Evolutionary conservation across 306 rosid species (phyloP), one percentile per base, ranked within the genome.

Genomic region (Corylus americana): DNA sequence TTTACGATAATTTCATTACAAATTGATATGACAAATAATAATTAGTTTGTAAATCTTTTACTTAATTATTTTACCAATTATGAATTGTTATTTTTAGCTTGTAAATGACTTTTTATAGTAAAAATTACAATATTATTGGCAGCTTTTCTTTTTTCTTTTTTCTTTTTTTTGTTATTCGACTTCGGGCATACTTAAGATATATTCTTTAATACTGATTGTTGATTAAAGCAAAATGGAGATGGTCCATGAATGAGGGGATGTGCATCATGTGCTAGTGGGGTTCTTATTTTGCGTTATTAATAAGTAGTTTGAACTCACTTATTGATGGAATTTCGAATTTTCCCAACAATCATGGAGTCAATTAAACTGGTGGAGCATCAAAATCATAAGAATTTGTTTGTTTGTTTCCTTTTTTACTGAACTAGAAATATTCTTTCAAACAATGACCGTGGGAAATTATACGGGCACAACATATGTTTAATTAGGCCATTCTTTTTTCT

Each of bases 161-260:
- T 1, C 1, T 31, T 31, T 31, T 31, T 31, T 31, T 31, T 31
- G 1, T 31, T 31, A 1, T 31, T 31, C 2, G 35, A 31, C 35
- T 1, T 31, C 2, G 35, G 35, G 1, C 2, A 31, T 31, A 31
- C 35, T 1, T 31, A 29, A 13, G 12, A 12, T 70, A 20, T 70
- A 13, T 73, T 39, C 3, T 55, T 16, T 11, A 11, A 58, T 20
- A 18, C 7, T 29, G 49, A 47, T 8, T 5, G 11, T 54, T 13
- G 27, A 73, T 31, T 57, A 78, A 77, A 70, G 69, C 5, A 57
- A 55, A 58, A 71, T 12, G 42, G 47, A 79, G 55, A 79, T 31
- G 71, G 55, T 70, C 73, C 25, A 35, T 35, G 16, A 45, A 48
- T 7, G 42, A 31, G 7, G 8, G 22, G 6, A 53, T 51, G 5